phyloP scores from a whole-genome alignment of 495 filamentous ascomycete genomes.

The Rostrohypoxylon terebratum region DNA sequence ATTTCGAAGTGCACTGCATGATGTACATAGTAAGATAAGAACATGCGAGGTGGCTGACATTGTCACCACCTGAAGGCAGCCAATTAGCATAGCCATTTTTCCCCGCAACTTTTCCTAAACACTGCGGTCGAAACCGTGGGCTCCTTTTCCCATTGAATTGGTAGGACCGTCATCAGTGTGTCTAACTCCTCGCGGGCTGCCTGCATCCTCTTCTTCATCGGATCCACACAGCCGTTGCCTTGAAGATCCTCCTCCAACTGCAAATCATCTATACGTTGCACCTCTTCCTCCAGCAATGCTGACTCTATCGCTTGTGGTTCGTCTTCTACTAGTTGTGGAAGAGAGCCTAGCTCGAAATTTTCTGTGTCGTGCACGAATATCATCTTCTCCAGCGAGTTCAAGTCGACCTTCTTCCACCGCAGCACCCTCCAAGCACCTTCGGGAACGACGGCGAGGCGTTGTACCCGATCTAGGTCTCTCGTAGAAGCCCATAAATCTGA shows the following conservation, averaged over 20 bases:
- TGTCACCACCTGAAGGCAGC: slow-evolving; percentile 21
- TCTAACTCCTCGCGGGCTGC: slow-evolving; percentile 47
- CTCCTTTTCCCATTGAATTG: slow-evolving; percentile 44
- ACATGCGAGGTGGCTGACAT: slow-evolving; percentile 33
- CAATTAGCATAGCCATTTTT: slow-evolving; percentile 40
- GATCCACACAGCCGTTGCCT: slow-evolving; percentile 15
- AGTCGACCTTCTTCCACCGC: slow-evolving; percentile 42
- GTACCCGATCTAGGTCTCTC: slow-evolving; percentile 35
- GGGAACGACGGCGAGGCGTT: slow-evolving; percentile 45
- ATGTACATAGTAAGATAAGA: slow-evolving; percentile 35
- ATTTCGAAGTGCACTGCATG: slow-evolving; percentile 21
- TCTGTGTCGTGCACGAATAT: slow-evolving; percentile 49
- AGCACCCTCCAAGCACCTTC: slow-evolving; percentile 47
- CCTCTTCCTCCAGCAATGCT: slow-evolving; percentile 35
- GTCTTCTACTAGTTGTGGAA: slow-evolving; percentile 43
- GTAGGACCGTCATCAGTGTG: slow-evolving; percentile 48
- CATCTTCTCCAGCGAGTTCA: slow-evolving; percentile 41
- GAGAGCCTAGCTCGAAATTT: slow-evolving; percentile 33
- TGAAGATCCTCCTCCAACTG: slow-evolving; percentile 24
- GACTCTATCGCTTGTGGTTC: slow-evolving; percentile 26
- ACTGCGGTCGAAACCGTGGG: slow-evolving; percentile 46
- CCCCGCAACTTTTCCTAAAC: slow-evolving; percentile 43
- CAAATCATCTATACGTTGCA: slow-evolving; percentile 28
- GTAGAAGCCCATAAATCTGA: slow-evolving; percentile 43
- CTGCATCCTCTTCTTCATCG: slow-evolving; percentile 47